Base-by-base conservation (phyloP, 2,329 filamentous ascomycete species). In the Phyllosticta paracitricarpa region DNA sequence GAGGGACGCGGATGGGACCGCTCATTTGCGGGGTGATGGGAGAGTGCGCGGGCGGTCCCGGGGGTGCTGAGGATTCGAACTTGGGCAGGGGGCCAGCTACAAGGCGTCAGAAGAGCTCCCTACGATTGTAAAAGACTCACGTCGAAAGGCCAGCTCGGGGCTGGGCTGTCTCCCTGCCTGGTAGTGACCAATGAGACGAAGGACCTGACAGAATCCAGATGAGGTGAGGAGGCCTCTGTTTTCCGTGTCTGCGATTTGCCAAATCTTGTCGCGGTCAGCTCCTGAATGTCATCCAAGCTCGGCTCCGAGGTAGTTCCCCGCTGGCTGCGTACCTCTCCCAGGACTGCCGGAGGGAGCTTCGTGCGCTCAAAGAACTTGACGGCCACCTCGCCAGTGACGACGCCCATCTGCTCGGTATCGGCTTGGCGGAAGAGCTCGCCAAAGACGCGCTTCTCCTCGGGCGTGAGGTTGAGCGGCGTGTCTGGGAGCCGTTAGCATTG, bases 331-430 rank as follows among this genome's bases (percentile, higher is more conserved):
- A 62, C 60, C 60, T 62, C 60, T 75, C 93, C 94, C 63, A 99
- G 82, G 56, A 94, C 82, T 64, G 89, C 86, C 59, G 92, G 90
- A 64, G 93, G 86, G 56, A 99, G 81, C 67, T 89, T 87, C 54
- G 94, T 97, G 81, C 94, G 94, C 76, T 97, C 92, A 72, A 99
- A 99, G 80, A 99, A 97, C 73, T 91, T 90, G 74, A 99, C 92
- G 63, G 94, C 94, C 64, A 95, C 84, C 76, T 99, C 94, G 75
- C 94, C 94, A 19, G 94, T 97, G 35, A 99, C 90, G 65, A 97
- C 91, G 61, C 92, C 91, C 62, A 96, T 87, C 72, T 85, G 89
- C 68, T 97, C 94, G 63, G 88, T 89, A 76, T 99, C 94, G 66
- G 94, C 94, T 69, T 91, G 88, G 74, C 89, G 86, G 78, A 99